Evolutionary conservation across 768 basidiomycete species (phyloP).

Genomic region (Mycena venus): DNA sequence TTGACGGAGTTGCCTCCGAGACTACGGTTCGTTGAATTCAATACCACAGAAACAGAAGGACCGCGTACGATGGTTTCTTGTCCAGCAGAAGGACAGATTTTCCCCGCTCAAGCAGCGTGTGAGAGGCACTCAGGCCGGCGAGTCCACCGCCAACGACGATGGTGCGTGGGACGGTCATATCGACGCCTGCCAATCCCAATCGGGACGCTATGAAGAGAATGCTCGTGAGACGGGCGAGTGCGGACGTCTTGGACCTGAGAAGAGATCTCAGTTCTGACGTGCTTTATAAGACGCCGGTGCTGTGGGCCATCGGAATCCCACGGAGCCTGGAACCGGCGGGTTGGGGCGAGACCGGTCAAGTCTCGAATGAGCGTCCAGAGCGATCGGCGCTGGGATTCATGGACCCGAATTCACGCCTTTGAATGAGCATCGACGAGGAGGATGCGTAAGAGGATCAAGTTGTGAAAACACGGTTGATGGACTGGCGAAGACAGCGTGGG

Average conservation of each 20-base stretch:
- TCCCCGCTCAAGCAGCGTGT: conserved; percentile 82
- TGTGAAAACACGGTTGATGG: too few species aligned
- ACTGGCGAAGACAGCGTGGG: too few species aligned
- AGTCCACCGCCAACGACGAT: conserved; percentile 20
- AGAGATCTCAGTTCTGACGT: background rate
- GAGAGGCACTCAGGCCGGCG: conserved; percentile 67
- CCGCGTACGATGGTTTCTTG: conserved; percentile 42
- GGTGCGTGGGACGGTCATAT: background rate
- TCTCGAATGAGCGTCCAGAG: background rate
- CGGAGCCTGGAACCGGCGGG: background rate
- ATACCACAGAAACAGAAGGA: background rate
- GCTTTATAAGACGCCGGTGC: conserved; percentile 12
- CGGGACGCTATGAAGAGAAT: background rate
- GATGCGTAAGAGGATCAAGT: too few species aligned
- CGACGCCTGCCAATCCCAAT: background rate
- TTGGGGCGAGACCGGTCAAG: conserved; percentile 2
- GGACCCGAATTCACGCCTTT: background rate
- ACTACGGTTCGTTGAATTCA: background rate
- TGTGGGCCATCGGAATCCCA: background rate
- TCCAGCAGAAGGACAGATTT: conserved; percentile 80
- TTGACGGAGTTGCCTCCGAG: conserved; percentile 44
- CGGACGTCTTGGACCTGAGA: background rate
- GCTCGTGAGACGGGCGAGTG: background rate
- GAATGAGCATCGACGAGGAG: background rate
- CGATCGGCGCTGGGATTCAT: background rate